Percentiles rank a stretch among this genome's conserved stretches.
Evolutionary conservation across 1,284 basidiomycete genomes (phyloP).

Genomic region (Ustilago crameri): DNA sequence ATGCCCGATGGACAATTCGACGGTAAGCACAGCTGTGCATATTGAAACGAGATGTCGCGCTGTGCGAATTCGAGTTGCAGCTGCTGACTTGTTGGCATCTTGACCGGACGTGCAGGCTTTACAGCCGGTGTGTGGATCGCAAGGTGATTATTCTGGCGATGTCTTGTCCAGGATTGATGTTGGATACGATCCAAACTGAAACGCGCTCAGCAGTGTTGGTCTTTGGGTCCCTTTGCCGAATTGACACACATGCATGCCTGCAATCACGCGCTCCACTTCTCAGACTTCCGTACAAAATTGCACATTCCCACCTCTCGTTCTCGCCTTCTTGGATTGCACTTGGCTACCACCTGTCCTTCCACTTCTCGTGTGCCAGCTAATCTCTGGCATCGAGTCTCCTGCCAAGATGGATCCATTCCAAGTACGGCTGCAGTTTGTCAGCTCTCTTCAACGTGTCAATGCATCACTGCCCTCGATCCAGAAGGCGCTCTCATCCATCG

Average conservation of each 20-base stretch:
- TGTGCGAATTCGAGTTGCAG: constrained; percentile 42
- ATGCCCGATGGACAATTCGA: constrained; percentile 48
- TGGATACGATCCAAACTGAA: neutral
- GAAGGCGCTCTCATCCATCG: constrained; percentile 84
- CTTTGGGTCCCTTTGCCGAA: constrained; percentile 1
- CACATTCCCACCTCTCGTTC: neutral
- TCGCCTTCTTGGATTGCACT: neutral
- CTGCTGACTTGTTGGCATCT: constrained; percentile 31
- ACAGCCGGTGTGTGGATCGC: no score
- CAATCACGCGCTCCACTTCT: constrained; percentile 23
- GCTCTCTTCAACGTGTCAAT: constrained; percentile 60
- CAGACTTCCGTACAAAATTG: constrained; percentile 18
- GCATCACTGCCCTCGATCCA: constrained; percentile 84
- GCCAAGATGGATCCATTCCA: constrained; percentile 60
- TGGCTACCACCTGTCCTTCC: neutral
- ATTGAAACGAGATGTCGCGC: constrained; percentile 51
- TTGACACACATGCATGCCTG: neutral
- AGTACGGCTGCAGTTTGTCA: constrained; percentile 65
- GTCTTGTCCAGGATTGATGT: no score
- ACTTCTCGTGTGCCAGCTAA: neutral
- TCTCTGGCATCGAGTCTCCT: neutral
- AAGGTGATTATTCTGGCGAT: no score
- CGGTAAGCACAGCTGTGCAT: constrained; percentile 39
- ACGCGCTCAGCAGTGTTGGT: constrained; percentile 14
- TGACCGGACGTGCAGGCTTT: neutral